These are phyloP conservation scores for Pseudogymnoascus pannorum DNA, from an alignment of 2,329 filamentous ascomycete species.

Conservation along the genomic window DNA sequence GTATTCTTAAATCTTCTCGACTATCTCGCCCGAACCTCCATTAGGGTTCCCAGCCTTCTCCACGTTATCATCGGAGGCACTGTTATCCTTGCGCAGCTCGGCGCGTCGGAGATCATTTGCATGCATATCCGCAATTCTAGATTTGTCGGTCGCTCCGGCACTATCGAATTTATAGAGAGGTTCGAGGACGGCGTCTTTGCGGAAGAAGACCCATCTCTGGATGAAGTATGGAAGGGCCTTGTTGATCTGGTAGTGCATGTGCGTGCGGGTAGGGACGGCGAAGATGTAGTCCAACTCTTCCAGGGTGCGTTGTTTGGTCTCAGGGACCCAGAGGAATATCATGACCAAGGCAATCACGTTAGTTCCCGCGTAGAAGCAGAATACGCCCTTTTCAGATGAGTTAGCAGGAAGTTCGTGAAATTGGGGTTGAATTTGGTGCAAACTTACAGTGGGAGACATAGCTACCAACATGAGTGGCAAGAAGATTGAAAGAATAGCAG, in stretches of 20 bases:
- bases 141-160: constrained; percentile 1
- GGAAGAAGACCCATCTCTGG: constrained; percentile 17
- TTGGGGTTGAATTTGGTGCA: neutral
- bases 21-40: neutral
- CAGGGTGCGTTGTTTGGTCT: constrained; percentile 24
- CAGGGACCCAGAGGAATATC: constrained; percentile 41
- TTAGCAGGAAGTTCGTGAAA: neutral
- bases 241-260: constrained; percentile 25
- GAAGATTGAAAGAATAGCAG: constrained; percentile 52
- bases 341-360: constrained; percentile 46
- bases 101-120: constrained; percentile 6
- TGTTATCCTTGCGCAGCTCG: constrained; percentile 8
- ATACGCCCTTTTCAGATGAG: constrained; percentile 33
- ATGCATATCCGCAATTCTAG: constrained; percentile 7
- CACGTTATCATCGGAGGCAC: constrained; percentile 1
- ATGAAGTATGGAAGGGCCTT: constrained; percentile 23
- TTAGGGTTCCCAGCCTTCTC: neutral
- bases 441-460: constrained; percentile 15
- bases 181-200: constrained; percentile 38
- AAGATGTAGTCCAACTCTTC: constrained; percentile 36
- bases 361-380: constrained; percentile 45
- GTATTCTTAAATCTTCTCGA: constrained; percentile 13
- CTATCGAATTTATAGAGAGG: constrained; percentile 45
- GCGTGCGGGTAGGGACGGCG: constrained; percentile 24
- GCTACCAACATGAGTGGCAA: constrained; percentile 35